Evolutionary conservation across 2,329 filamentous ascomycete species (phyloP), one percentile per base, ranked within the genome.

Genomic region (Claviceps pazoutovae): DNA sequence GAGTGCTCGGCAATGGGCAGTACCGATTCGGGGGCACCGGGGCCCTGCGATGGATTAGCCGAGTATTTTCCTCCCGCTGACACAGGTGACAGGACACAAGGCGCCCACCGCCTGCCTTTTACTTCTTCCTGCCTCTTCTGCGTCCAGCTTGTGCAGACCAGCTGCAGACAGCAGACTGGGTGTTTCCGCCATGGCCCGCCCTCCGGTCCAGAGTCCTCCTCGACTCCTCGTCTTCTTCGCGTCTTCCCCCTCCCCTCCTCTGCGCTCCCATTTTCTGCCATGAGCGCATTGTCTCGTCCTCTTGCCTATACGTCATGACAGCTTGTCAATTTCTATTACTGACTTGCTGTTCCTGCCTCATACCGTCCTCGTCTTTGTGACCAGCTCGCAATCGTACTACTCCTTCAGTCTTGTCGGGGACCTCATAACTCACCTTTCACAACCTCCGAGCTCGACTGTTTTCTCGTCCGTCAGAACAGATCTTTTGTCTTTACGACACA

Each of bases 381-480:
- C 50, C 52, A 51, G 41, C 50, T 58, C 54, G 54, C 55, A 51
- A 50, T 46, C 51, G 50, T 48, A 41, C 36, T 50, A 26, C 30
- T 14, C 11, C 17, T 8, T 34, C 11, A 16, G 19, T 23, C 41
- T 30, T 48, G n/a, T n/a, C 14, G 46, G 41, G 46, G 45, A n/a
- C 21, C 48, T 30, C n/a, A 50, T 47, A 47, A 51, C 49, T 54
- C 54, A 56, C 55, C 53, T 54, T 51, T 46, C 47, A 44, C 44
- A 21, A 49, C 38, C 53, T 60, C 48, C 41, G 45, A 56, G 58
- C 60, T 57, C 60, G 58, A 55, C 56, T 57, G 58, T 30, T 44
- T 41, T 44, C 17, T n/a, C 34, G 38, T 9, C 44, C 17, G 13
- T 44, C 26, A 19, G 8, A 34, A 5, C n/a, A 30, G 26, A 42